phyloP scores from a whole-genome alignment of 2,329 filamentous ascomycete genomes.

The Aspergillus sp. region DNA sequence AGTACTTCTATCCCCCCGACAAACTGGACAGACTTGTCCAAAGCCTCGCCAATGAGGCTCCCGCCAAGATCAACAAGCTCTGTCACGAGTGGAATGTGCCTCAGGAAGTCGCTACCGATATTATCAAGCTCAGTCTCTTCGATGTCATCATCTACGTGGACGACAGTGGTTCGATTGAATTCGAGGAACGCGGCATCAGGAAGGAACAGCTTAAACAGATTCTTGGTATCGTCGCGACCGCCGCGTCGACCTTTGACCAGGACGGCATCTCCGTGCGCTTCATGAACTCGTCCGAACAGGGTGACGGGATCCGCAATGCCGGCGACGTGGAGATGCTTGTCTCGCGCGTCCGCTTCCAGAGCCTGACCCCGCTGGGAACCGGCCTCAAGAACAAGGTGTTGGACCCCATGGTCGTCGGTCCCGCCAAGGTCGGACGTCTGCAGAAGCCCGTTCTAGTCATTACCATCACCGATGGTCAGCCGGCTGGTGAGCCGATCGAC shows the following conservation, averaged over 20 bases:
- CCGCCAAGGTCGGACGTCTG: constrained; percentile 52
- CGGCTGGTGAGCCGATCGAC: constrained; percentile 59
- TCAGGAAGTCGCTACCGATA: constrained; percentile 60
- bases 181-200: constrained; percentile 64
- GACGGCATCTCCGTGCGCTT: constrained; percentile 67
- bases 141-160: constrained; percentile 65
- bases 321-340: constrained; percentile 60
- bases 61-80: constrained; percentile 52
- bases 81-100: constrained; percentile 57
- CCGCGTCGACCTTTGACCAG: constrained; percentile 66
- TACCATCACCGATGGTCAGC: constrained; percentile 65
- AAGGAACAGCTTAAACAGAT: constrained; percentile 66
- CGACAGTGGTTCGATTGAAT: constrained; percentile 68
- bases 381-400: constrained; percentile 62
- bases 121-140: constrained; percentile 61
- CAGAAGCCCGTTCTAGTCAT: constrained; percentile 65
- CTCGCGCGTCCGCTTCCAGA: constrained; percentile 59
- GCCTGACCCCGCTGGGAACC: constrained; percentile 65
- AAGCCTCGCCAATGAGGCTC: constrained; percentile 30
- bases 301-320: constrained; percentile 55
- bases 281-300: constrained; percentile 61
- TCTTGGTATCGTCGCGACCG: constrained; percentile 60
- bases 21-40: constrained; percentile 37
- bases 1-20: constrained; percentile 58
- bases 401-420: constrained; percentile 56